Conservation (phyloP, 208 protist species). For the Perkinsela sp. region DNA sequence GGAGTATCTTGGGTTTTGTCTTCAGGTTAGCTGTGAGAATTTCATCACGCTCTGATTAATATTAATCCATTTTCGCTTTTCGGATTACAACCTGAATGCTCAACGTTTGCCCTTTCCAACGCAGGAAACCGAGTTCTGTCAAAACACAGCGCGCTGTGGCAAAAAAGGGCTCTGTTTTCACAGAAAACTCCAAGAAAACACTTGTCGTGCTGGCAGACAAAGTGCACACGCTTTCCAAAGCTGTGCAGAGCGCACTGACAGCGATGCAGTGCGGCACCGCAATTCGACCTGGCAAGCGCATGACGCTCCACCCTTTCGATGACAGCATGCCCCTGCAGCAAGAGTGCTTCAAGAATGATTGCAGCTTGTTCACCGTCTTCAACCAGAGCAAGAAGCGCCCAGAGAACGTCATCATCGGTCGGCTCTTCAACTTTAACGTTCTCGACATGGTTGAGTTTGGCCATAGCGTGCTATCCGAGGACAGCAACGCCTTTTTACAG, state of each 20-base stretch:
- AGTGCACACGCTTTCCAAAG: constrained; percentile 22
- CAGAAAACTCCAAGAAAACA: constrained; percentile 40
- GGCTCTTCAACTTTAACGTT: constrained; percentile 59
- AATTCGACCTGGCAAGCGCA: constrained; percentile 42
- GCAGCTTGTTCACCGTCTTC: constrained; percentile 53
- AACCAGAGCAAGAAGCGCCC: constrained; percentile 57
- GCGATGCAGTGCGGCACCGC: constrained; percentile 38
- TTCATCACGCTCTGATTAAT: no score
- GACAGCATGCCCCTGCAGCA: constrained; percentile 47
- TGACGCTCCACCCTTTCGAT: constrained; percentile 52
- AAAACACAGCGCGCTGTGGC: constrained; percentile 5
- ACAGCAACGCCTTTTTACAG: constrained; percentile 13
- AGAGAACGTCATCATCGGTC: constrained; percentile 44
- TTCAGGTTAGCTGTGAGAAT: no score
- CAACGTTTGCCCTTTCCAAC: constrained; percentile 1
- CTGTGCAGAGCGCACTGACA: constrained; percentile 34
- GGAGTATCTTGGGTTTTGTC: no score
- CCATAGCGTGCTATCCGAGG: constrained; percentile 5
- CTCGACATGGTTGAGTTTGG: constrained; percentile 62
- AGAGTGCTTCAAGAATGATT: constrained; percentile 66
- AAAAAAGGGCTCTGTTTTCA: constrained; percentile 5
- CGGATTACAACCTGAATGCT: no score
- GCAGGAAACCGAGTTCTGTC: constrained; percentile 3
- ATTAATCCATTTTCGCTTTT: no score
- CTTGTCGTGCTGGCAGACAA: constrained; percentile 29